These are phyloP conservation scores for Barnettozyma salicaria DNA, from an alignment of 805 yeast genomes.

Conservation along the genomic window DNA sequence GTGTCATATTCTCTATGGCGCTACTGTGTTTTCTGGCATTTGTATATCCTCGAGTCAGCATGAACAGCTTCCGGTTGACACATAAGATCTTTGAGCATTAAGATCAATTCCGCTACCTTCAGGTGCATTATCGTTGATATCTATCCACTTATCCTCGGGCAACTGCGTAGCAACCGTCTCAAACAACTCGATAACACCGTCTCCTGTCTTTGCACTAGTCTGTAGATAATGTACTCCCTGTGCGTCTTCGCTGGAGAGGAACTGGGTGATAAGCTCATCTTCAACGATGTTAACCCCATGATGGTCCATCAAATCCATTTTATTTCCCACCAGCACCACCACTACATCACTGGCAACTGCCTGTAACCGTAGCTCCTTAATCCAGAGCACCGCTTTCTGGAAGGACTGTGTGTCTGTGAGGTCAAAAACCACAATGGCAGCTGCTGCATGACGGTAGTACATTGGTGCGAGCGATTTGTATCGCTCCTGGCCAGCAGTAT, in stretches of 20 bases:
- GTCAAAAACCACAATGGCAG: conserved; percentile 87
- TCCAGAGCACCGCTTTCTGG: conserved; percentile 80
- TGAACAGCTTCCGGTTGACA: background rate
- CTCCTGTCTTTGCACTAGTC: conserved; percentile 56
- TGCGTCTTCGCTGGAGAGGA: conserved; percentile 1
- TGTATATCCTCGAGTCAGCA: no score
- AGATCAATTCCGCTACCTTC: conserved; percentile 28
- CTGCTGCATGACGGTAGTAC: conserved; percentile 76
- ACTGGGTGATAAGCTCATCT: conserved; percentile 7
- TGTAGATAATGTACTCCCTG: conserved; percentile 12
- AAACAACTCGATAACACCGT: conserved; percentile 45
- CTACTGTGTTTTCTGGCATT: no score
- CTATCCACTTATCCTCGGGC: conserved; percentile 29
- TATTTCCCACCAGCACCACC: conserved; percentile 84
- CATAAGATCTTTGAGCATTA: conserved; percentile 17
- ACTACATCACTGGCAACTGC: conserved; percentile 51
- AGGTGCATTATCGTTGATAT: conserved; percentile 16
- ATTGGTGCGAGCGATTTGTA: conserved; percentile 74
- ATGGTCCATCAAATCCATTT: conserved; percentile 48
- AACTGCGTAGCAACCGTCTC: conserved; percentile 40
- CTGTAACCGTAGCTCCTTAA: conserved; percentile 83
- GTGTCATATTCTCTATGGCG: background rate
- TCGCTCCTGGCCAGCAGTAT: conserved; percentile 81
- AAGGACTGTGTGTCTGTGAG: conserved; percentile 66
- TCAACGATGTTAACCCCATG: conserved; percentile 22